Conservation (phyloP, 257 asterid species). For the Ehretia macrophylla region DNA sequence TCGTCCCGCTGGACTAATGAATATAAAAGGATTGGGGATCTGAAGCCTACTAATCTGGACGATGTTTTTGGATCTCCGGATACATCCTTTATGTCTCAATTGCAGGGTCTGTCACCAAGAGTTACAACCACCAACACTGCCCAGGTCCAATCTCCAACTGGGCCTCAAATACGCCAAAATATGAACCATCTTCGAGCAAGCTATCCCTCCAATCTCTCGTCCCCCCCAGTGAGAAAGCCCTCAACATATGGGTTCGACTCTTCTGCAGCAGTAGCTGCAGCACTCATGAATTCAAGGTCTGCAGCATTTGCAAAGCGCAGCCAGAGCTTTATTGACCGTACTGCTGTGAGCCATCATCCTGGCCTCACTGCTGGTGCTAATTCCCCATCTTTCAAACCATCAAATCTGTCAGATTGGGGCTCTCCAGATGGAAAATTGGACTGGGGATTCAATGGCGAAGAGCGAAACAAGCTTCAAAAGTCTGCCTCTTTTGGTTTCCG, state of each 20-base stretch:
- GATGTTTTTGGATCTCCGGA: constrained; percentile 4
- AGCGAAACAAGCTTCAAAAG: constrained; percentile 29
- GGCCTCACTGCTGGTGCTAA: background rate
- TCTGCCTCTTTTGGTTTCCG: constrained; percentile 55
- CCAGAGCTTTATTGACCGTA: constrained; percentile 9
- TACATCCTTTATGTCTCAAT: background rate
- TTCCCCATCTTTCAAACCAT: background rate
- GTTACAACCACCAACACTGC: background rate
- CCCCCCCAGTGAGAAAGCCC: constrained; percentile 4
- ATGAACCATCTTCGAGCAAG: constrained; percentile 8
- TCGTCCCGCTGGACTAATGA: background rate
- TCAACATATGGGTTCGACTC: background rate
- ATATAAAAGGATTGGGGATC: background rate
- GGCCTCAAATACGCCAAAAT: constrained; percentile 1
- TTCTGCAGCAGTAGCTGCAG: constrained; percentile 4
- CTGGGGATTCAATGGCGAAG: constrained; percentile 7
- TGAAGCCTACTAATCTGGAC: constrained; percentile 3
- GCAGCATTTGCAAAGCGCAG: constrained; percentile 15
- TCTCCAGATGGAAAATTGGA: constrained; percentile 6
- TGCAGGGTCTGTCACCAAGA: constrained; percentile 1
- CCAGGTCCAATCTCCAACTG: constrained; percentile 3
- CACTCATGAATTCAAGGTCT: constrained; percentile 12
- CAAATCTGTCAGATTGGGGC: constrained; percentile 2
- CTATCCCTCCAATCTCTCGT: background rate
- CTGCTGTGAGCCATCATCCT: background rate